Evolutionary conservation across 768 basidiomycete species (phyloP).

Genomic region (Boletus vermiculosoides): DNA sequence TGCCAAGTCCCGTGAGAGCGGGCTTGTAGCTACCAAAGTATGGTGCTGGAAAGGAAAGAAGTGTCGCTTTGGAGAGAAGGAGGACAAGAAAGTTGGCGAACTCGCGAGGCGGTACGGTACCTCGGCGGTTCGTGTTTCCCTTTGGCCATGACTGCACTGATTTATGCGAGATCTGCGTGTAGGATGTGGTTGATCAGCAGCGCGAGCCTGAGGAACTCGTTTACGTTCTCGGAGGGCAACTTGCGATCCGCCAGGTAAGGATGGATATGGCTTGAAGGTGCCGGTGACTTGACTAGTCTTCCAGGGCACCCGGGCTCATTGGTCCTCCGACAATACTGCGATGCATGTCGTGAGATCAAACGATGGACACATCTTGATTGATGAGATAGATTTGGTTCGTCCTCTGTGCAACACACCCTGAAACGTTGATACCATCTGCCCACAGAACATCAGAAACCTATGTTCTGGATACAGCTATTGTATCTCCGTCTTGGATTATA

Average conservation of each 20-base stretch:
- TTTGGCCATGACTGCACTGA: neutral
- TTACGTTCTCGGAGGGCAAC: slow-evolving; percentile 59
- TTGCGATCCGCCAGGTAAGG: slow-evolving; percentile 74
- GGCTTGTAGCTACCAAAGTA: slow-evolving; percentile 64
- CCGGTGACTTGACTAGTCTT: slow-evolving; percentile 4
- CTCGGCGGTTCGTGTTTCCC: slow-evolving; percentile 44
- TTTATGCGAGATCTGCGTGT: neutral
- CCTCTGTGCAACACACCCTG: neutral
- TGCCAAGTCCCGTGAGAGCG: slow-evolving; percentile 59
- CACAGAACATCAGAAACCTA: slow-evolving; percentile 59
- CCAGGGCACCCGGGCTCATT: slow-evolving; percentile 69
- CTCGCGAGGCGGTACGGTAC: slow-evolving; percentile 75
- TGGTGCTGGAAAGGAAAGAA: slow-evolving; percentile 77
- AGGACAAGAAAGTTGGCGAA: slow-evolving; percentile 66
- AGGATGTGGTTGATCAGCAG: slow-evolving; percentile 52
- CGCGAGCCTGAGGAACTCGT: slow-evolving; percentile 66
- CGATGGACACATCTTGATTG: slow-evolving; percentile 54
- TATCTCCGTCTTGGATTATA: slow-evolving; percentile 61
- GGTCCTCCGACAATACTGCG: slow-evolving; percentile 77
- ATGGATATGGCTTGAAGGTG: neutral
- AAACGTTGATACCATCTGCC: slow-evolving; percentile 5
- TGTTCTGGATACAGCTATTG: slow-evolving; percentile 89
- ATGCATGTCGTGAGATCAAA: slow-evolving; percentile 71
- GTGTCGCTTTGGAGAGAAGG: slow-evolving; percentile 52
- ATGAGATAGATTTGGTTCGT: slow-evolving; percentile 69